A percentile compares a stretch with the other conserved stretches of the same genome.
phyloP scores from a whole-genome alignment of 805 yeast genomes.

The Grigorovia humatica region DNA sequence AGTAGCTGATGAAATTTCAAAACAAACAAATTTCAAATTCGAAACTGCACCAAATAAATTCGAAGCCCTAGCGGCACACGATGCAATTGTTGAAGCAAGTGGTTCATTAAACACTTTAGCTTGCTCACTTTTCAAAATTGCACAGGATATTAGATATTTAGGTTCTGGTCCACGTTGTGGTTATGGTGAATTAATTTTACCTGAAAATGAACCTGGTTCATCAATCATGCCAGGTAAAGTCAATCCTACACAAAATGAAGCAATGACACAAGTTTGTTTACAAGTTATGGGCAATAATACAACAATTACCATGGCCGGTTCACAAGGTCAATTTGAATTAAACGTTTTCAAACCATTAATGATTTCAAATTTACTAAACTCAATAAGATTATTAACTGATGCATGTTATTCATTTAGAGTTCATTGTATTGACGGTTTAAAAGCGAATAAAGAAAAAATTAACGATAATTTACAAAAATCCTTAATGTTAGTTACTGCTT shows the following conservation, averaged over 20 bases:
- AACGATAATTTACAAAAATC: constrained; percentile 85
- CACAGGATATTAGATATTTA: constrained; percentile 94
- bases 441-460: constrained; percentile 82
- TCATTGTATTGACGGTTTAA: constrained; percentile 91
- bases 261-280: constrained; percentile 94
- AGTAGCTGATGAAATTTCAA: constrained; percentile 77
- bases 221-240: constrained; percentile 93
- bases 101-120: constrained; percentile 97
- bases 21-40: constrained; percentile 81
- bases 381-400: constrained; percentile 82
- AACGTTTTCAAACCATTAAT: constrained; percentile 96
- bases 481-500: constrained; percentile 94
- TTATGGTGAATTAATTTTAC: constrained; percentile 98
- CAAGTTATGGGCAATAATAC: constrained; percentile 97
- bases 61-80: constrained; percentile 98
- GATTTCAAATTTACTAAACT: constrained; percentile 81
- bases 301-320: constrained; percentile 93
- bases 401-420: constrained; percentile 83
- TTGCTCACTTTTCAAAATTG: constrained; percentile 86
- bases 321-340: constrained; percentile 96
- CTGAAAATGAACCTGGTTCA: constrained; percentile 99
- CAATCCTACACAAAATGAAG: constrained; percentile 82
- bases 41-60: constrained; percentile 96
- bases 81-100: constrained; percentile 93
- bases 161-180: constrained; percentile 99